Base-by-base conservation (phyloP, 306 rosid species). In the Dalbergia oliveri region DNA sequence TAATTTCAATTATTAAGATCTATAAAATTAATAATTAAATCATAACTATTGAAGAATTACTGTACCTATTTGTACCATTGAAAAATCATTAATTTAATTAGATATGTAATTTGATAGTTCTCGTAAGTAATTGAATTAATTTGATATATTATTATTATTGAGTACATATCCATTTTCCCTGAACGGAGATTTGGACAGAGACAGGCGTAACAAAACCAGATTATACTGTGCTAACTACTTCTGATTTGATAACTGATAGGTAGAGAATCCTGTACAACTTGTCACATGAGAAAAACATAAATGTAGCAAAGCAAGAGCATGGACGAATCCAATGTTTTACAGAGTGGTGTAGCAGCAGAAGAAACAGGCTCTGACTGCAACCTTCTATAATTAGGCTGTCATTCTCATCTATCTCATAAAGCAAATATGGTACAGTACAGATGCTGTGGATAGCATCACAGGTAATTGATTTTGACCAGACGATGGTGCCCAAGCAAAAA, bases 391-490 rank as follows among this genome's bases (percentile, higher is more conserved):
- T 72, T 56, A 76, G n/a, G 60, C 44, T 72, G 53, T 45, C 69
- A 61, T 8, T 41, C 47, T 70, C 72, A 54, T 66, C 50, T 26
- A 26, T 4, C 62, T 69, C 61, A 26, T 61, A 64, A 73, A 73
- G 62, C 15, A 76, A 67, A 59, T 61, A 43, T 39, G 10, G 53
- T 79, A 79, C 73, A 62, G 47, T 51, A 26, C 31, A 47, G 51
- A 54, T 64, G 9, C 65, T 16, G 9, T 18, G 57, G 47, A 61
- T 69, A 58, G 59, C 56, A 59, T 68, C 9, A 34, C 78, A 63
- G 34, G 34, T 60, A 59, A 66, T 53, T 79, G 80, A 76, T 74
- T 77, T 61, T 80, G 85, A 76, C 78, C 16, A 14, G 14, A 51
- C 51, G 16, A 43, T 8, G 60, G n/a, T 51, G 33, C 23, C 67